A percentile compares a stretch with the other conserved stretches of the same genome.
Conservation (phyloP, 176 grass and related monocot species). For the Poa pratensis region DNA sequence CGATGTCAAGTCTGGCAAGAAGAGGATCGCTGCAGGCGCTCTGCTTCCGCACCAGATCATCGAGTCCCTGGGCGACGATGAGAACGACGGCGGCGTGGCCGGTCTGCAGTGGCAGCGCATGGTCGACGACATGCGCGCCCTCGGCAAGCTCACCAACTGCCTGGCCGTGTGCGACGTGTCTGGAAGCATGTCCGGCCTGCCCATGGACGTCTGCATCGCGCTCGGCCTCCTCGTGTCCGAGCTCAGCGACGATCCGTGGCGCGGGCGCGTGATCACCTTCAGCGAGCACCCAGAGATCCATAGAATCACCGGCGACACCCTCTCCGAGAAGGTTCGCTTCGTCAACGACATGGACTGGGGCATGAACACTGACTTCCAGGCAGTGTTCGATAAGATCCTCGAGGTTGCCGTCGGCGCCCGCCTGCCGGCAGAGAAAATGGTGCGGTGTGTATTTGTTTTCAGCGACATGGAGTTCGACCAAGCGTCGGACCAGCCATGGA, state of each 20-base stretch:
- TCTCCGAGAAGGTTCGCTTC: constrained; percentile 47
- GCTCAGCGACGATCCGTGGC: constrained; percentile 80
- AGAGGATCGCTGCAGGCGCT: constrained; percentile 66
- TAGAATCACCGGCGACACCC: constrained; percentile 38
- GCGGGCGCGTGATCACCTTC: constrained; percentile 72
- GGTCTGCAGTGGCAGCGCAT: constrained; percentile 73
- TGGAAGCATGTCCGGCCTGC: constrained; percentile 63
- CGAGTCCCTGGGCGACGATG: constrained; percentile 22
- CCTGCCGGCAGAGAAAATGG: constrained; percentile 55
- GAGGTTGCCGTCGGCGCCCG: constrained; percentile 41
- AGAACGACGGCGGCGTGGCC: constrained; percentile 43
- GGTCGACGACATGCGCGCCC: constrained; percentile 62
- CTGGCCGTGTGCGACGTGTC: constrained; percentile 84
- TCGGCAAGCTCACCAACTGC: constrained; percentile 54
- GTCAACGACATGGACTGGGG: constrained; percentile 47
- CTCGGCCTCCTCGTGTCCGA: constrained; percentile 80
- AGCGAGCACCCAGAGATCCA: constrained; percentile 49
- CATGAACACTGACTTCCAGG: constrained; percentile 61
- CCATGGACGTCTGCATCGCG: constrained; percentile 75
- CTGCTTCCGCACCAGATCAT: constrained; percentile 79
- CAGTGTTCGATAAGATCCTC: constrained; percentile 65
- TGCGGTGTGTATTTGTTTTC: constrained; percentile 62
- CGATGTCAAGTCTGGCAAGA: constrained; percentile 57
- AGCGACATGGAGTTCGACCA: constrained; percentile 77
- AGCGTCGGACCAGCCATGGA: constrained; percentile 49